phyloP scores from a whole-genome alignment of 1,139 yeast species.

The Pichia inconspicua region DNA sequence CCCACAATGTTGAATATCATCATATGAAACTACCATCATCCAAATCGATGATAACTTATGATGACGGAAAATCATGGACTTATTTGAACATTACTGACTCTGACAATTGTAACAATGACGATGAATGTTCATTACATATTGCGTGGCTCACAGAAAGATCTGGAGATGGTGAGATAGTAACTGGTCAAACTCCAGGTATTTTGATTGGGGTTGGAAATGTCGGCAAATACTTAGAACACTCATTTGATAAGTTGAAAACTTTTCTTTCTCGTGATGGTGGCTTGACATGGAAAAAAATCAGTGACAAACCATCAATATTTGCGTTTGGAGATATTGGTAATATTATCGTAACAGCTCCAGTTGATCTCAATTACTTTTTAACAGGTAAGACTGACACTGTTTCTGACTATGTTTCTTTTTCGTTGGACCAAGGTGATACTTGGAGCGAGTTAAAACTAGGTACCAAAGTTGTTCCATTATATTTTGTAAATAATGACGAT shows the following conservation, averaged over 20 bases:
- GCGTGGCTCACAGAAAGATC: constrained; percentile 41
- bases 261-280: constrained; percentile 79
- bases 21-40: constrained; percentile 17
- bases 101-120: constrained; percentile 36
- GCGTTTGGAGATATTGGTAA: constrained; percentile 81
- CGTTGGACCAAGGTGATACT: constrained; percentile 66
- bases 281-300: constrained; percentile 51
- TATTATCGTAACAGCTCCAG: constrained; percentile 54
- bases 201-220: constrained; percentile 52
- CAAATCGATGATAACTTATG: constrained; percentile 37
- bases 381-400: constrained; percentile 1
- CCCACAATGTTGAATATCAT: constrained; percentile 11
- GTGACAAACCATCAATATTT: constrained; percentile 49
- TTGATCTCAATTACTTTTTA: constrained; percentile 15
- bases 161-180: constrained; percentile 65
- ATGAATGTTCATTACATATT: constrained; percentile 52
- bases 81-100: constrained; percentile 39
- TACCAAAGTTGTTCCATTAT: constrained; percentile 37
- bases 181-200: constrained; percentile 61
- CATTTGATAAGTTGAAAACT: constrained; percentile 34
- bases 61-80: constrained; percentile 57
- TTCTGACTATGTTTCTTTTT: constrained; percentile 39
- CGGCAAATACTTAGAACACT: constrained; percentile 47
- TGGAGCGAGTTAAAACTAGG: constrained; percentile 55
- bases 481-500: constrained; percentile 58